A percentile compares a stretch with the other conserved stretches of the same genome.
Conservation (phyloP, 768 basidiomycete genomes). For the Boletus rubescentipes region DNA sequence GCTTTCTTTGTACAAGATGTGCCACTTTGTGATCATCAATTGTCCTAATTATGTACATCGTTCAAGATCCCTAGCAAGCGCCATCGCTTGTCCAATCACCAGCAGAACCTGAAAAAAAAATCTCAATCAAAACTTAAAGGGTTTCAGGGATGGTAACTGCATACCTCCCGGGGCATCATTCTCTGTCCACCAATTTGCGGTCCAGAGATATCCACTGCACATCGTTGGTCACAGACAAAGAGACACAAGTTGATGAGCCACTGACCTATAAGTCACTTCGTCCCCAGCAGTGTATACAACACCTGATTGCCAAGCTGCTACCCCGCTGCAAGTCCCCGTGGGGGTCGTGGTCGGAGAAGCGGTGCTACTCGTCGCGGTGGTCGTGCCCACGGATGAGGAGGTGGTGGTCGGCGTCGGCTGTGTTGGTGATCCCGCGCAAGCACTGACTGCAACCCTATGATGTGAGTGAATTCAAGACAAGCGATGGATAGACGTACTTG, state of each 20-base stretch:
- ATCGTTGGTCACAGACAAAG: conserved; percentile 1
- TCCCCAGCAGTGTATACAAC: conserved; percentile 51
- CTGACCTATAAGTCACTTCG: conserved; percentile 52
- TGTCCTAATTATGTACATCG: background rate
- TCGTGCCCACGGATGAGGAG: conserved; percentile 12
- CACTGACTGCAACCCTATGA: conserved; percentile 17
- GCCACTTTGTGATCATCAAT: too few species aligned
- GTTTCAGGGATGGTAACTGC: background rate
- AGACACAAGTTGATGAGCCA: background rate
- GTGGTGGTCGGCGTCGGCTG: conserved; percentile 14
- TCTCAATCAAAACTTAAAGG: background rate
- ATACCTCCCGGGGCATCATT: conserved; percentile 48
- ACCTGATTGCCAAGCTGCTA: conserved; percentile 48
- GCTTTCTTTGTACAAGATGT: too few species aligned
- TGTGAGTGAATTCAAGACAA: background rate
- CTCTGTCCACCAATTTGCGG: conserved; percentile 64
- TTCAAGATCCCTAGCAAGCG: conserved; percentile 36
- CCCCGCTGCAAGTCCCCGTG: conserved; percentile 44
- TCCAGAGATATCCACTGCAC: conserved; percentile 36
- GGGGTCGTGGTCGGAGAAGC: conserved; percentile 18
- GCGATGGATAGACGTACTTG: conserved; percentile 42
- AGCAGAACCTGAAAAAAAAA: conserved; percentile 38
- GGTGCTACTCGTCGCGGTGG: conserved; percentile 10
- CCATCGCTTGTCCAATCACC: conserved; percentile 61
- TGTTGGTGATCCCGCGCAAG: conserved; percentile 17